These are phyloP conservation scores for Alternaria dauci DNA, from an alignment of 2,329 filamentous ascomycete genomes.

Conservation along the genomic window DNA sequence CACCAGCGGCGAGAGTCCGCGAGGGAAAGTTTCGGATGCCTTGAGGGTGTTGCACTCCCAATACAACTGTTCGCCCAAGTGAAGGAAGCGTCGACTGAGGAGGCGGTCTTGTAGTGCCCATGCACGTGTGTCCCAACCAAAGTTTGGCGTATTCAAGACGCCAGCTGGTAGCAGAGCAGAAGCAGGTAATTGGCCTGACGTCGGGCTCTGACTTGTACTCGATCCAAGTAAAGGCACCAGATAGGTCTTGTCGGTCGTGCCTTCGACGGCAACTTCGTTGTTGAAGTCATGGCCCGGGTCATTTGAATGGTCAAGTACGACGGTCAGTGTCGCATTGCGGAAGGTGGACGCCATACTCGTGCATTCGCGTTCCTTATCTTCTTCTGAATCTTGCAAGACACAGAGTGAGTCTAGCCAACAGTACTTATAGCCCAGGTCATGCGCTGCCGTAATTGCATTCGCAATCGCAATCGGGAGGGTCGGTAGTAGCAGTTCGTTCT, in stretches of 20 bases:
- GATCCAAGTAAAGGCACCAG: not conserved
- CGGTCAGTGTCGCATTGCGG: slow-evolving; percentile 47
- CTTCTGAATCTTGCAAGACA: slow-evolving; percentile 44
- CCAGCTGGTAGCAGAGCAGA: slow-evolving; percentile 21
- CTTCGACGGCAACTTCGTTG: not conserved
- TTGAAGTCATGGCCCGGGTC: not conserved
- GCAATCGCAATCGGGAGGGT: slow-evolving; percentile 34
- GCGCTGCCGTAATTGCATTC: slow-evolving; percentile 38
- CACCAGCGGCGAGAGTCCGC: slow-evolving; percentile 43
- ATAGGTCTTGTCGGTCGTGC: slow-evolving; percentile 1
- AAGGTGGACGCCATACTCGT: slow-evolving; percentile 42
- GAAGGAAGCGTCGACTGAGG: slow-evolving; percentile 45
- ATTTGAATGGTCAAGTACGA: slow-evolving; percentile 36
- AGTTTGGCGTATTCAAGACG: slow-evolving; percentile 31
- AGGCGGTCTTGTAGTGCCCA: slow-evolving; percentile 50
- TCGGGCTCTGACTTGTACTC: not conserved
- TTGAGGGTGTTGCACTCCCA: slow-evolving; percentile 52
- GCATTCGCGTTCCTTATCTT: slow-evolving; percentile 44
- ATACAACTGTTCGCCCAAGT: slow-evolving; percentile 47
- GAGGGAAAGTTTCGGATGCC: slow-evolving; percentile 48
- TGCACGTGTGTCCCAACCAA: slow-evolving; percentile 47
- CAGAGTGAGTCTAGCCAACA: slow-evolving; percentile 49
- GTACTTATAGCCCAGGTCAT: slow-evolving; percentile 42
- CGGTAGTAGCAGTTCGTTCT: slow-evolving; percentile 25
- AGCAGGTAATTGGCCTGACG: slow-evolving; percentile 16